A percentile compares a stretch with the other conserved stretches of the same genome.
These are phyloP conservation scores for Colletotrichum melonis DNA, from an alignment of 2,329 filamentous ascomycete genomes.

Conservation along the genomic window DNA sequence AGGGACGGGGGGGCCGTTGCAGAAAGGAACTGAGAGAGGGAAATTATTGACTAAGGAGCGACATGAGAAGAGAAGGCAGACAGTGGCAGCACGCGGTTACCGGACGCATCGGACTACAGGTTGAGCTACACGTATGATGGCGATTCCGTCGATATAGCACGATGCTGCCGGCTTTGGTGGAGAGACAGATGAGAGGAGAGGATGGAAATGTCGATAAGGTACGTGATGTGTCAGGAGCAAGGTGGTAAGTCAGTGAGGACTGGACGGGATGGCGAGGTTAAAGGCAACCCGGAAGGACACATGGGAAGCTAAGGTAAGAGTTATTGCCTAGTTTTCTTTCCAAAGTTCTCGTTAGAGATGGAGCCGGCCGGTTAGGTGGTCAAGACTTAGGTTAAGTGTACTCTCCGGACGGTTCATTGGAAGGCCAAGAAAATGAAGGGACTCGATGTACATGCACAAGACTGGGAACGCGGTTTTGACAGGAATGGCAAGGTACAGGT, in stretches of 20 bases:
- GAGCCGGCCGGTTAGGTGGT: too few species aligned
- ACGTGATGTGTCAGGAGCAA: constrained; percentile 25
- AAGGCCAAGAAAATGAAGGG: not conserved
- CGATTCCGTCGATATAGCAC: constrained; percentile 10
- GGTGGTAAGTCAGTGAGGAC: constrained; percentile 20
- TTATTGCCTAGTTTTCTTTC: not conserved
- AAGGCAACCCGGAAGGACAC: constrained; percentile 12
- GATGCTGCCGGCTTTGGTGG: not conserved
- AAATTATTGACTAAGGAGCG: constrained; percentile 37
- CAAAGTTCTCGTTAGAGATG: not conserved
- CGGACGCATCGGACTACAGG: constrained; percentile 36
- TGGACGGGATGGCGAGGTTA: constrained; percentile 6
- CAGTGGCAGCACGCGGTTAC: constrained; percentile 16
- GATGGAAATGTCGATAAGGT: constrained; percentile 6
- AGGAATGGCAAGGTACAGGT: constrained; percentile 22
- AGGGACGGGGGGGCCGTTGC: constrained; percentile 24
- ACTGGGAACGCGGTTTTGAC: constrained; percentile 15
- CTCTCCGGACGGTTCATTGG: too few species aligned
- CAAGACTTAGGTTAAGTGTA: too few species aligned
- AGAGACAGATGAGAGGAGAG: not conserved
- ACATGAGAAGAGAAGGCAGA: constrained; percentile 34
- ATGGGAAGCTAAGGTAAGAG: not conserved
- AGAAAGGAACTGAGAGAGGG: constrained; percentile 24
- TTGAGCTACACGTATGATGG: constrained; percentile 13
- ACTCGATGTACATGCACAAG: constrained; percentile 21